Evolutionary conservation across 2,329 filamentous ascomycete species (phyloP), one percentile per base, ranked within the genome.

Genomic region (Epichloe sp.): DNA sequence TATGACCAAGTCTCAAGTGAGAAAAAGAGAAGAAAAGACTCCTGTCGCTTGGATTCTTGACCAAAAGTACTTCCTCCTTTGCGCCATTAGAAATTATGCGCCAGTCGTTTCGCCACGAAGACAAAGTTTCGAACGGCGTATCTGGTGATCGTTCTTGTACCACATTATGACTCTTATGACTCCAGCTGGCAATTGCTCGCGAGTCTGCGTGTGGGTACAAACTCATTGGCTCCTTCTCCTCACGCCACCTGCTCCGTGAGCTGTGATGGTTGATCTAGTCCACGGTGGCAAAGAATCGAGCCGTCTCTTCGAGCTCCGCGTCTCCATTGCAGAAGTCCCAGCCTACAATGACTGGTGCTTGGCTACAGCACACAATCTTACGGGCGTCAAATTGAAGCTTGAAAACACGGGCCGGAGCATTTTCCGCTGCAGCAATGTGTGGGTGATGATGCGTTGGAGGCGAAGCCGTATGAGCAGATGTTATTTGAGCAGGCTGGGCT

Each of bases 291-390:
- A 95, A 95, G 63, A 95, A 94, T 37, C 79, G 77, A 56, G 82
- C 80, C 6, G 85, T 86, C 62, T 87, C 83, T 51, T 88, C 80
- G 49, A 96, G 78, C 58, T 94, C 85, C 51, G 78, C 68, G 57
- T 98, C 90, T 4, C 81, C 85, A 58, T 89, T 88, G 53, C 89
- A 93, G 74, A 97, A 98, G 66, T 98, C 93, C 93, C 93, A 98
- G 0, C 90, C 93, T 0, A 97, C 88, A 62, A 98, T 97, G 15
- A 85, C 82, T 40, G 83, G 83, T 52, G 93, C 88, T 65, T 97
- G 90, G 56, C 86, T 93, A 64, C 91, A 96, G 70, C 90, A 96
- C 50, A 98, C 85, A 58, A 98, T 94, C 59, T 90, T 83, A 21
- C 89, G 79, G 1, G 89, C 87, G 63, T 98, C 93, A 59, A 96